Conservation (phyloP, 2,329 filamentous ascomycete species). For the Aspergillus pseudoterreus region DNA sequence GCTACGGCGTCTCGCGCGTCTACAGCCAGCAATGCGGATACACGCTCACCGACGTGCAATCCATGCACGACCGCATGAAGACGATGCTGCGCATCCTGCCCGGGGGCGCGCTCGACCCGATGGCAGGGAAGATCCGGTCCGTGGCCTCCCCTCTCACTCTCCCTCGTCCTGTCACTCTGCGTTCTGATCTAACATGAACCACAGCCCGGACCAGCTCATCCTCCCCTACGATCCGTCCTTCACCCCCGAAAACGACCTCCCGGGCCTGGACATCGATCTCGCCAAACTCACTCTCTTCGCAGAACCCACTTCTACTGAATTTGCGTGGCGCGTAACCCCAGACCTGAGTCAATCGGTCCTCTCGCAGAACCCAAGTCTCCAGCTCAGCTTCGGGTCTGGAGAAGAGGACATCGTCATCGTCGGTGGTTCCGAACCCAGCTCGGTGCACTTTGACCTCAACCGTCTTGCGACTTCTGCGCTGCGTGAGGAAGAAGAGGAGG, state of each 20-base stretch:
- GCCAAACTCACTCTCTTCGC: slow-evolving; percentile 37
- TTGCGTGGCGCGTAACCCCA: slow-evolving; percentile 33
- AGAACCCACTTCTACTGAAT: slow-evolving; percentile 14
- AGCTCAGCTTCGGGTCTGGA: slow-evolving; percentile 49
- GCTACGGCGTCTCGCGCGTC: slow-evolving; percentile 77
- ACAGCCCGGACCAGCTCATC: slow-evolving; percentile 64
- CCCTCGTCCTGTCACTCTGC: background rate
- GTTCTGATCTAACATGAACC: background rate
- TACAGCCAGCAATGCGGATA: slow-evolving; percentile 86
- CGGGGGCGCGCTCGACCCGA: slow-evolving; percentile 62
- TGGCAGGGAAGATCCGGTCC: slow-evolving; percentile 69
- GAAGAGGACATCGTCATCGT: slow-evolving; percentile 28
- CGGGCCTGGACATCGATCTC: slow-evolving; percentile 56
- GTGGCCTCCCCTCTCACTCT: slow-evolving; percentile 33
- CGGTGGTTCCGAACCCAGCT: slow-evolving; percentile 38
- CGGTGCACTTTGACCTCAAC: slow-evolving; percentile 26
- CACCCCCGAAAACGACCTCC: slow-evolving; percentile 61
- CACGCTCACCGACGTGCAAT: slow-evolving; percentile 74
- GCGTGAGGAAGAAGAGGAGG: slow-evolving; percentile 44
- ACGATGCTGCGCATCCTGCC: slow-evolving; percentile 59
- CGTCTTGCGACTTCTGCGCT: slow-evolving; percentile 21
- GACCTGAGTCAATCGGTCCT: slow-evolving; percentile 26
- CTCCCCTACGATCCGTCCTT: slow-evolving; percentile 82
- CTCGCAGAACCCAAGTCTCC: slow-evolving; percentile 25
- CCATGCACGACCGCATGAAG: slow-evolving; percentile 69